A percentile compares a stretch with the other conserved stretches of the same genome.
Conservation (phyloP, 2,329 filamentous ascomycete species). For the Phoma herbarum region DNA sequence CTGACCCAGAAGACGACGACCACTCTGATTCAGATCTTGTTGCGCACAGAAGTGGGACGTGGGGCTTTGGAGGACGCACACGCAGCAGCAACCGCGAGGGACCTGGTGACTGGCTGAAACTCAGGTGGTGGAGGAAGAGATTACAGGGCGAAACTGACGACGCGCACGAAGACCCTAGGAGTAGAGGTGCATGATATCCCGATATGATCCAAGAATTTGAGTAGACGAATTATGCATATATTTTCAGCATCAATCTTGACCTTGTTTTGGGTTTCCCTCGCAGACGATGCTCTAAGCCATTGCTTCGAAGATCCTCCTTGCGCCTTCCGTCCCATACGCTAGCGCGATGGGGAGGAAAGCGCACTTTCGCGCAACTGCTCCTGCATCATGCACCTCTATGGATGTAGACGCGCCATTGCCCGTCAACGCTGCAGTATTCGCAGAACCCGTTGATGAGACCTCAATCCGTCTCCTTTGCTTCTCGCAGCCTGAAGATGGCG, state of each 20-base stretch:
- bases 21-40: constrained; percentile 41
- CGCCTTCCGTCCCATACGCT: not conserved
- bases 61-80: constrained; percentile 34
- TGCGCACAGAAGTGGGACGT: constrained; percentile 35
- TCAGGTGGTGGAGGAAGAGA: constrained; percentile 52
- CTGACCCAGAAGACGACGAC: constrained; percentile 42
- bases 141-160: constrained; percentile 45
- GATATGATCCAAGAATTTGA: constrained; percentile 20
- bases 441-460: constrained; percentile 24
- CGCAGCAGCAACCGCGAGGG: constrained; percentile 36
- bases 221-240: constrained; percentile 14
- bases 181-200: constrained; percentile 26
- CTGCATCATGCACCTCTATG: constrained; percentile 17
- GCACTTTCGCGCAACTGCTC: not conserved
- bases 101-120: constrained; percentile 48
- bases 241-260: not conserved
- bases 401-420: constrained; percentile 5
- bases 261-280: not conserved
- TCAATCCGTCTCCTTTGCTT: constrained; percentile 40
- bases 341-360: constrained; percentile 7
- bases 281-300: not conserved
- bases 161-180: constrained; percentile 27
- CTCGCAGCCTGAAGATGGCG: constrained; percentile 21
- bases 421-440: constrained; percentile 8
- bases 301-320: not conserved